Conservation (phyloP, 176 grass and related monocot genomes). For the Phoenix dactylifera region DNA sequence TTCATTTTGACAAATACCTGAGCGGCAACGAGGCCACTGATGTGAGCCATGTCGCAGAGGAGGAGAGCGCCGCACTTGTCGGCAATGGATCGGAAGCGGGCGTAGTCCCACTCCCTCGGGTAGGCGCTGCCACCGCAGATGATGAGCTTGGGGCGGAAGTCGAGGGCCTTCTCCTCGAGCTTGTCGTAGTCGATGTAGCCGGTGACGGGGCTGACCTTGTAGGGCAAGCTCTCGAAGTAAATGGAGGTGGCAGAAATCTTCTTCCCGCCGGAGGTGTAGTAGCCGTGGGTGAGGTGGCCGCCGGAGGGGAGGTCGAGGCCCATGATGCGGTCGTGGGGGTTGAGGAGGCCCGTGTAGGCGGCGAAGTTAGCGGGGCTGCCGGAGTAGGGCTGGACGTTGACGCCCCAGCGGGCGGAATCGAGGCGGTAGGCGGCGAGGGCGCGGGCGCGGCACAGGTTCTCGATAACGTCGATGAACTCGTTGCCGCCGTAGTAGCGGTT, state of each 20-base stretch:
- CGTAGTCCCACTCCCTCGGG: constrained; percentile 8
- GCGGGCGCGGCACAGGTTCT: constrained; percentile 15
- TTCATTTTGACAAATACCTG: not conserved
- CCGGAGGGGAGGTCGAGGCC: constrained; percentile 20
- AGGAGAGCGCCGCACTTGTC: constrained; percentile 13
- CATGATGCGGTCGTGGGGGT: constrained; percentile 19
- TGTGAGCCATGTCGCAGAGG: constrained; percentile 16
- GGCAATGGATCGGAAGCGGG: constrained; percentile 8
- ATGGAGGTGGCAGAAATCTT: constrained; percentile 15
- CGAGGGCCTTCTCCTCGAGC: constrained; percentile 17
- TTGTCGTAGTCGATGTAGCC: constrained; percentile 19
- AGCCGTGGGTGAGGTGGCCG: constrained; percentile 10
- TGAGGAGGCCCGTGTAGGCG: constrained; percentile 10
- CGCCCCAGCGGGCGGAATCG: constrained; percentile 8
- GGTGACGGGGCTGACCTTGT: constrained; percentile 15
- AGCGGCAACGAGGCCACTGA: constrained; percentile 14
- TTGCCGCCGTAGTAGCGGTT: constrained; percentile 19
- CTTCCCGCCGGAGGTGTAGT: constrained; percentile 12
- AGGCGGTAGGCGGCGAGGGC: constrained; percentile 12
- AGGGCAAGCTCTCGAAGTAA: constrained; percentile 17
- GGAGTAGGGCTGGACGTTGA: constrained; percentile 22
- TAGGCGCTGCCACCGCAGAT: constrained; percentile 15
- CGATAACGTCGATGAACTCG: constrained; percentile 15
- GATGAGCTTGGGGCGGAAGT: constrained; percentile 21
- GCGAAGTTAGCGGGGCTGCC: constrained; percentile 17